Percentiles rank a stretch among this genome's conserved stretches.
Conservation (phyloP, 352 stramenopile genomes). For the Globisporangium solare region DNA sequence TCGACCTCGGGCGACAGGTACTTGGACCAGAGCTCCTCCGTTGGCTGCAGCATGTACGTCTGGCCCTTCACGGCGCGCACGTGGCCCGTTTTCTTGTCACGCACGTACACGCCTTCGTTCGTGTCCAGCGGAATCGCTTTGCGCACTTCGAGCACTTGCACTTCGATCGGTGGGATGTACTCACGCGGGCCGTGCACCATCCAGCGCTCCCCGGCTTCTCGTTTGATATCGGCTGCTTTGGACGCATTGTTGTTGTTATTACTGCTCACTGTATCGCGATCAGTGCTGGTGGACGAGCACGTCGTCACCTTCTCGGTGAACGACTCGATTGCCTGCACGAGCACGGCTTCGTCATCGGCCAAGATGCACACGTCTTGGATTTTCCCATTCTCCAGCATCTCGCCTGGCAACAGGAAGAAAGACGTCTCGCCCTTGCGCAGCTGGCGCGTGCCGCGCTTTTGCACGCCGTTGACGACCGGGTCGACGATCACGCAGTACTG, state of each 20-base stretch:
- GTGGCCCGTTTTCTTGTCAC: constrained; percentile 69
- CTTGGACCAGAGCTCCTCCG: constrained; percentile 73
- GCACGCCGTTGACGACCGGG: constrained; percentile 55
- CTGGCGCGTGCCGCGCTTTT: constrained; percentile 67
- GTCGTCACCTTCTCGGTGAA: constrained; percentile 45
- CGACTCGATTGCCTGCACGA: constrained; percentile 62
- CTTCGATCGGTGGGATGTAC: constrained; percentile 74
- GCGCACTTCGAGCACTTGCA: constrained; percentile 73
- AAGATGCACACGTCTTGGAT: constrained; percentile 68
- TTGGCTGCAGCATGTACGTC: constrained; percentile 82
- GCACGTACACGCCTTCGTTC: constrained; percentile 80
- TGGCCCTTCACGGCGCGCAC: constrained; percentile 68
- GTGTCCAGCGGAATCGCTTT: constrained; percentile 70
- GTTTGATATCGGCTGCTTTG: constrained; percentile 29
- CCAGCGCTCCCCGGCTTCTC: constrained; percentile 68
- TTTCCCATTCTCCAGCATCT: constrained; percentile 49
- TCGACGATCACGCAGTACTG: constrained; percentile 83
- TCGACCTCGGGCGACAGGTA: constrained; percentile 58
- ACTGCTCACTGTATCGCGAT: constrained; percentile 5
- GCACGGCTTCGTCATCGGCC: constrained; percentile 74
- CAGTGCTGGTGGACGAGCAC: too few relatives aligned
- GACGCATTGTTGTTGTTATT: constrained; percentile 16
- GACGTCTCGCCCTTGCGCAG: constrained; percentile 63
- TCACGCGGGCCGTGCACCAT: constrained; percentile 78
- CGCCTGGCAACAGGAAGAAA: constrained; percentile 70